Base-by-base conservation (phyloP, 2,329 filamentous ascomycete genomes). In the Penicillium brasilianum region DNA sequence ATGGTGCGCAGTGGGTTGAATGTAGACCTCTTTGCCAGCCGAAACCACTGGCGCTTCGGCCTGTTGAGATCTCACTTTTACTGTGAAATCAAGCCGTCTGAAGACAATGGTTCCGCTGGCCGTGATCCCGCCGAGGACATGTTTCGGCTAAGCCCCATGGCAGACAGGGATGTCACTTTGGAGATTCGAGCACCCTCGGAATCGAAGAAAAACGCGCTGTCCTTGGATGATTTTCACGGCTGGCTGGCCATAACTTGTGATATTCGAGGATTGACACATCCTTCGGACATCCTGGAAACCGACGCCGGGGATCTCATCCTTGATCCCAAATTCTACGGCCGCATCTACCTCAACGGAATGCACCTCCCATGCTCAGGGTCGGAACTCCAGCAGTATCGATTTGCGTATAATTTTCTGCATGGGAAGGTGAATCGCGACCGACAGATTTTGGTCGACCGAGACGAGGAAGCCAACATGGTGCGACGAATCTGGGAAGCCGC, bases 1-100 rank as follows among this genome's bases (percentile, higher is more conserved):
- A 48, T 48, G 44, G 44, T 48, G 20, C 44, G 44, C 22, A 48
- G 44, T 48, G 44, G 44, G 14, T 28, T 48, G 5, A 16, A 48
- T 5, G 9, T 48, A 22, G 28, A 48, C 11, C n/a, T 48, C 1
- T 48, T 13, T 48, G 44, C 44, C 20, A 48, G 44, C 44, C 28
- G 44, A 13, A 48, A 13, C 44, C 28, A 48, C 39, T 41, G n/a
- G 39, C 39, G 18, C 20, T 41, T 41, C 11, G 39, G 39, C 39
- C 39, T 41, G 6, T 22, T 41, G 39, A 5, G 20, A 41, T 41
- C 39, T 20, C 39, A 11, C 2, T 11, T 41, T 10, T 41, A 9
- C 39, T 41, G 39, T 10, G 39, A 41, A 2, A 41, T 41, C 7
- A 41, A 41, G 39, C 39, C 39, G 18, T 41, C 39, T n/a, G n/a